Percentiles rank a stretch among this genome's conserved stretches.
Evolutionary conservation across 257 asterid species (phyloP).

Genomic region (Verbena officinalis): DNA sequence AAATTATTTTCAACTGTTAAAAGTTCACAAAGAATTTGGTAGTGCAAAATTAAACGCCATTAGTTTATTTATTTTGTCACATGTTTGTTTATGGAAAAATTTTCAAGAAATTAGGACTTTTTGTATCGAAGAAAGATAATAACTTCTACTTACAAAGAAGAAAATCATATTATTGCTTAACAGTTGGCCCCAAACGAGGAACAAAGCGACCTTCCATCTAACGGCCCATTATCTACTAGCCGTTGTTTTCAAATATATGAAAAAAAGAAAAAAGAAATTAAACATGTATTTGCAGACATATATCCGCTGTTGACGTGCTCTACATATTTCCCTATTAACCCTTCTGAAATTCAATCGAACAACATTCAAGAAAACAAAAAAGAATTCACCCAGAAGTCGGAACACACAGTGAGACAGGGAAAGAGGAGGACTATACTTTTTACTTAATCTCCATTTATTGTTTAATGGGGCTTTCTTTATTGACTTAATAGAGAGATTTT

Average conservation of each 20-base stretch:
- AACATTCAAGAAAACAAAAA: too few species aligned
- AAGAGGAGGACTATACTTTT: background rate
- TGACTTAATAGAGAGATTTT: too few species aligned
- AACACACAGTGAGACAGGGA: conserved; percentile 25
- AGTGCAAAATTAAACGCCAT: too few species aligned
- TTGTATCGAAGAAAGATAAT: too few species aligned
- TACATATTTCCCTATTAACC: conserved; percentile 11
- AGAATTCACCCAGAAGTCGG: conserved; percentile 6
- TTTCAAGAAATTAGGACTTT: too few species aligned
- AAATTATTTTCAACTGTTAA: too few species aligned
- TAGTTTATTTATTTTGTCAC: too few species aligned
- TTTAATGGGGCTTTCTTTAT: conserved; percentile 37
- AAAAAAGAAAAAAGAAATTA: conserved; percentile 1
- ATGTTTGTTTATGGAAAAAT: too few species aligned
- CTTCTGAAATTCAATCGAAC: conserved; percentile 24
- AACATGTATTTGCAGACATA: conserved; percentile 28
- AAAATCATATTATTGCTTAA: too few species aligned
- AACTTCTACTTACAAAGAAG: too few species aligned
- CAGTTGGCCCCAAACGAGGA: too few species aligned
- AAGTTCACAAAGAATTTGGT: too few species aligned
- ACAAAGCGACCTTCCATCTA: conserved; percentile 34
- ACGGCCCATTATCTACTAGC: conserved; percentile 61
- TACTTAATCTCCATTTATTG: conserved; percentile 22
- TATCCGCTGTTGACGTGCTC: conserved; percentile 45
- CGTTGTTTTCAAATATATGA: conserved; percentile 59